Percentiles rank a stretch among this genome's conserved stretches.
Evolutionary conservation across 2,329 filamentous ascomycete genomes (phyloP).

Genomic region (Aotearoamyces nothofagi): DNA sequence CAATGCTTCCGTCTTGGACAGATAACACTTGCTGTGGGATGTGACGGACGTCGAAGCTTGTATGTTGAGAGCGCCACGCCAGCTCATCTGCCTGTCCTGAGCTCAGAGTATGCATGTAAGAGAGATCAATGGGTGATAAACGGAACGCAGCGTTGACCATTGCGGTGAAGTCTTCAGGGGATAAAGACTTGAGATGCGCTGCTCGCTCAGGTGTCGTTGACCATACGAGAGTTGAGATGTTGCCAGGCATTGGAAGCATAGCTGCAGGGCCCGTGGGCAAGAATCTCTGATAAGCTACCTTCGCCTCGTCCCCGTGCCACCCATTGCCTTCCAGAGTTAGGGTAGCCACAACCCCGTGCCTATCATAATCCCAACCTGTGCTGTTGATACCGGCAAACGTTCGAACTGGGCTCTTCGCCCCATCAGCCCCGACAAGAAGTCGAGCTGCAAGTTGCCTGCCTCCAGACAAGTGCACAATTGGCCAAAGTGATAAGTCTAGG

Average conservation of each 20-base stretch:
- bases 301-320: conserved; percentile 36
- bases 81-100: conserved; percentile 57
- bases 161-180: conserved; percentile 58
- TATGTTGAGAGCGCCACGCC: conserved; percentile 68
- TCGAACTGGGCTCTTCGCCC: conserved; percentile 85
- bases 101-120: conserved; percentile 58
- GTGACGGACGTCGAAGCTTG: conserved; percentile 32
- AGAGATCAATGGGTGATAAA: conserved; percentile 61
- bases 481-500: conserved; percentile 74
- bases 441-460: conserved; percentile 57
- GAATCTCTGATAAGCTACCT: conserved; percentile 89
- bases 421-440: conserved; percentile 83
- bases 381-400: conserved; percentile 76
- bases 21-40: conserved; percentile 51
- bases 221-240: conserved; percentile 81
- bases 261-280: conserved; percentile 84
- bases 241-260: conserved; percentile 75
- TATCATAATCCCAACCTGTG: conserved; percentile 83
- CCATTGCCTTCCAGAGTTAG: conserved; percentile 52
- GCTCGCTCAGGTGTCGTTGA: conserved; percentile 76
- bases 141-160: conserved; percentile 93
- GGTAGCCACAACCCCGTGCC: conserved; percentile 85
- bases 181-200: conserved; percentile 60
- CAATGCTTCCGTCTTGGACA: conserved; percentile 67
- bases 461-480: conserved; percentile 58